These are phyloP conservation scores for Cladosporium phlei DNA, from an alignment of 2,329 filamentous ascomycete species.

Conservation along the genomic window DNA sequence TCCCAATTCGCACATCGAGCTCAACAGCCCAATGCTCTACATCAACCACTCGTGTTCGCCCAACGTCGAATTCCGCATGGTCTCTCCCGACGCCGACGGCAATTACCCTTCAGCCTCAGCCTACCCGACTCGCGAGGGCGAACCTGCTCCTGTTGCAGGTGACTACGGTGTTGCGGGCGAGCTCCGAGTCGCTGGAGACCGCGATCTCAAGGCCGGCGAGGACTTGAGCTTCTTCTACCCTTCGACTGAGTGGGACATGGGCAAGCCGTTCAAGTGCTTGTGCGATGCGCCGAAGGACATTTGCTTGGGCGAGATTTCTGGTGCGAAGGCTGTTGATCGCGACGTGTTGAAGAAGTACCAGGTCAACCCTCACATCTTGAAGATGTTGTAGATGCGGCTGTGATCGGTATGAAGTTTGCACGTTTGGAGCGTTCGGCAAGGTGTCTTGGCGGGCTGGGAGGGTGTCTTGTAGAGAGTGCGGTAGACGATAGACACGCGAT, in stretches of 20 bases:
- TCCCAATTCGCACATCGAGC: constrained; percentile 48
- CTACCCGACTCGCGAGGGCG: neutral
- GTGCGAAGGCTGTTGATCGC: constrained; percentile 35
- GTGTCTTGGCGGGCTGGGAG: too few species aligned
- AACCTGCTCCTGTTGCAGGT: constrained; percentile 5
- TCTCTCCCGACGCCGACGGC: constrained; percentile 22
- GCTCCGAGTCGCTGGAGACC: constrained; percentile 27
- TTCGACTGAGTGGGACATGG: constrained; percentile 46
- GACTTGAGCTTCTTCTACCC: constrained; percentile 47
- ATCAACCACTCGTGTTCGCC: constrained; percentile 55
- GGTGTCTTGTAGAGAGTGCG: too few species aligned
- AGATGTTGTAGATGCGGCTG: constrained; percentile 11
- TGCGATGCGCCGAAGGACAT: constrained; percentile 32
- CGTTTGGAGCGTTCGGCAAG: too few species aligned
- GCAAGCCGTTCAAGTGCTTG: constrained; percentile 41
- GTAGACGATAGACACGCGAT: too few species aligned
- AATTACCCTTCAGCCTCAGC: constrained; percentile 20
- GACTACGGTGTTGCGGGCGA: constrained; percentile 14
- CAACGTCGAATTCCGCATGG: constrained; percentile 51
- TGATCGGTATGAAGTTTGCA: too few species aligned
- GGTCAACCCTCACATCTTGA: constrained; percentile 4
- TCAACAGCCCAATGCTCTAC: constrained; percentile 54
- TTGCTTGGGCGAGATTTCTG: constrained; percentile 38
- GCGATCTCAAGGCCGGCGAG: constrained; percentile 37
- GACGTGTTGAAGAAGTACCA: constrained; percentile 25